These are phyloP conservation scores for Calonectria pseudoturangicola DNA, from an alignment of 2,329 filamentous ascomycete species.

Conservation along the genomic window DNA sequence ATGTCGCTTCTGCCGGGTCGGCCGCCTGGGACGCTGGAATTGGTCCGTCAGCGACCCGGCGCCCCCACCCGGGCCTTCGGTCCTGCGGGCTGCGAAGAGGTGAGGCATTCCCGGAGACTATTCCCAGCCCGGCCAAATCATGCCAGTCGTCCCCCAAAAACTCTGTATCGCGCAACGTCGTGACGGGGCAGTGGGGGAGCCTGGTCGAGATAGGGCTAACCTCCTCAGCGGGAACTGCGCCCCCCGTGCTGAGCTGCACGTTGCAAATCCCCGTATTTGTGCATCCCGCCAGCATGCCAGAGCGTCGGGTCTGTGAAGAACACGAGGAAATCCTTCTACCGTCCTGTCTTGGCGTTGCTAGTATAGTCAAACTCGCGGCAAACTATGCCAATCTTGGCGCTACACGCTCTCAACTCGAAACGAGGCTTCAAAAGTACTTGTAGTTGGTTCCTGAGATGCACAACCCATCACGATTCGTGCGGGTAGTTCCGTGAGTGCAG, in stretches of 20 bases:
- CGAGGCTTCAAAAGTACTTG: too few species aligned
- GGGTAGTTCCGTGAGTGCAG: too few species aligned
- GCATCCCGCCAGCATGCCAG: not conserved
- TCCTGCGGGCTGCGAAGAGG: not conserved
- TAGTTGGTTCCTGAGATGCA: too few species aligned
- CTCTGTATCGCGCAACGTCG: too few species aligned
- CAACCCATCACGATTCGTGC: too few species aligned
- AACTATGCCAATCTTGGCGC: not conserved
- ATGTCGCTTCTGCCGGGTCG: constrained; percentile 24
- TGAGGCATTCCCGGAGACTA: constrained; percentile 7
- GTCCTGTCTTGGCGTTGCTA: not conserved
- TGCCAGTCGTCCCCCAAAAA: not conserved
- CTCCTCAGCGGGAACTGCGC: not conserved
- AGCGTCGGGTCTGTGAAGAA: not conserved
- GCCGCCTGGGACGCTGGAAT: constrained; percentile 11
- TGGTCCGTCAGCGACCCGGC: not conserved
- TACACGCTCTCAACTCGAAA: not conserved
- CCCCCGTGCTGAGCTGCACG: not conserved
- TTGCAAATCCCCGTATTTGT: not conserved
- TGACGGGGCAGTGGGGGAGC: too few species aligned
- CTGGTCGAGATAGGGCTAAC: too few species aligned
- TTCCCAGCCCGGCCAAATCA: constrained; percentile 7
- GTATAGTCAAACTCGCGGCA: not conserved
- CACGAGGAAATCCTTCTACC: not conserved
- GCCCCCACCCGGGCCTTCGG: constrained; percentile 2